Evolutionary conservation across 176 grass and related monocot genomes (phyloP), one percentile per base, ranked within the genome.

Genomic region (Triticum timopheevii): DNA sequence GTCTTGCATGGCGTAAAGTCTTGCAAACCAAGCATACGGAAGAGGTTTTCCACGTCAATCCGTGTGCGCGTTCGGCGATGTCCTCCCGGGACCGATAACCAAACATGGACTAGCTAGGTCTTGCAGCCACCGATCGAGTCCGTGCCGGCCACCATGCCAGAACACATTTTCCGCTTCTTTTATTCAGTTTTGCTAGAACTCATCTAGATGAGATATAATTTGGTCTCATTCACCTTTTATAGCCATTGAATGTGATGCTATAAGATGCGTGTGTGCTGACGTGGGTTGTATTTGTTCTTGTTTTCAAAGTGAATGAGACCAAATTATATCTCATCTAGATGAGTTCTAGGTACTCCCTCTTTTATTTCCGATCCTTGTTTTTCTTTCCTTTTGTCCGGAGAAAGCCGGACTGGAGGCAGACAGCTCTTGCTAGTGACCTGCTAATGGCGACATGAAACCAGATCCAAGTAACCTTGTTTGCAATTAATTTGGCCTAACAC

Each of bases 401-500:
- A 54, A 87, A 81, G 36, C 3, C 2, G 35, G 13, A 44, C 34
- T 50, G 27, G 69, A 35, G 27, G 19, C 13, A 8, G 38, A 65
- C 69, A 65, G 30, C 79, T 58, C 42, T 69, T 42, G 19, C 12
- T 68, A 39, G 31, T 28, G 61, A 76, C 61, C 11, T 33, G 42
- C 28, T 77, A 59, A 58, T 17, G 44, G 44, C 4, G 63, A 70
- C 28, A 23, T 28, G 12, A 42, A n/a, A 52, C 83, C 30, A 86
- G 76, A 82, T 52, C 30, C 19, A n/a, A 69, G 23, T 59, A 85
- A 27, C 77, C 52, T 0, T 44, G 42, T 12, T 44, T 1, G 27
- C n/a, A 65, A 38, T 77, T 69, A 35, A 64, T 54, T 90, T 78
- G 72, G 63, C 69, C 17, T 17, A 69, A 63, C 34, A 4, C 13